Conservation (phyloP, 164 flowering plant genomes). For the Annona cherimola region DNA sequence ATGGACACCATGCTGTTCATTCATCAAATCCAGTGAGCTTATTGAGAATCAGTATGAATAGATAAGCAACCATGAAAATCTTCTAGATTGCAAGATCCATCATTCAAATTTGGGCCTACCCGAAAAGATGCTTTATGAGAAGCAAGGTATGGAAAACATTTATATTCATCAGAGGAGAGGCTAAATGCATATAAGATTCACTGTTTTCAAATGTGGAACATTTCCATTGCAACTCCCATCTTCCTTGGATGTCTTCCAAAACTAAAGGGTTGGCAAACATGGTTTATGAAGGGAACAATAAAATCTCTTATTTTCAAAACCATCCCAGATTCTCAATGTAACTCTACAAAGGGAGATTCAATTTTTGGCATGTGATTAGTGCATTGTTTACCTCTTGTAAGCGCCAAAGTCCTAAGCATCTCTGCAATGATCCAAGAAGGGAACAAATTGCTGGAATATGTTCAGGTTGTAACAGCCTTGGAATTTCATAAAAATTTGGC, state of each 20-base stretch:
- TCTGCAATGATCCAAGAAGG: conserved; percentile 64
- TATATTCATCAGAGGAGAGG: background rate
- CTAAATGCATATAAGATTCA: background rate
- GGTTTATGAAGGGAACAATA: too few species aligned
- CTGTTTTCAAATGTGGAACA: background rate
- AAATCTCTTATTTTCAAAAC: too few species aligned
- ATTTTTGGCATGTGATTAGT: background rate
- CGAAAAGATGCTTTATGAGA: background rate
- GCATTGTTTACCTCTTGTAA: conserved; percentile 56
- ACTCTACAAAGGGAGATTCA: background rate
- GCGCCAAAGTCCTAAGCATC: conserved; percentile 73
- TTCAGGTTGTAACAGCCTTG: conserved; percentile 37
- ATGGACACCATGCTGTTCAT: background rate
- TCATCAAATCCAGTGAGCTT: background rate
- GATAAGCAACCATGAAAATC: background rate
- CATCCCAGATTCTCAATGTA: background rate
- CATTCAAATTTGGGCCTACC: background rate
- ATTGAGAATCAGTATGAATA: background rate
- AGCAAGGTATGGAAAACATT: background rate
- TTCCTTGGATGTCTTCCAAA: too few species aligned
- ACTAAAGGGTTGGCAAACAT: too few species aligned
- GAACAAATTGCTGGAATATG: conserved; percentile 60
- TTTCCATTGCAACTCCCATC: background rate
- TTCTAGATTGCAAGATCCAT: background rate
- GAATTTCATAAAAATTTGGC: conserved; percentile 43